Evolutionary conservation across 352 stramenopile genomes (phyloP).

Genomic region (Phytophthora ramorum): DNA sequence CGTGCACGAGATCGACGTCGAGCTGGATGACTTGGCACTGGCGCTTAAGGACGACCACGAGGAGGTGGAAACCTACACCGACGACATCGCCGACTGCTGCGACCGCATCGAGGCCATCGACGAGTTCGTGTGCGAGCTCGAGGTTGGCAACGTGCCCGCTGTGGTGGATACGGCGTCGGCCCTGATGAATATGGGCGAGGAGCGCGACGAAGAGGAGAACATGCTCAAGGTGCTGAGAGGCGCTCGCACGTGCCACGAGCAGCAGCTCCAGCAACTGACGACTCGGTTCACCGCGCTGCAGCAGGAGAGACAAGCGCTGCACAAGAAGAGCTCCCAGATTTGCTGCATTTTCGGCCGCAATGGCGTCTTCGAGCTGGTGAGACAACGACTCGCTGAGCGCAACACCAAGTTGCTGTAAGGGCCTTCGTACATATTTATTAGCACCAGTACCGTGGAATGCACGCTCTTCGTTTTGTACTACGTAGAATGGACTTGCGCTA

Average conservation of each 20-base stretch:
- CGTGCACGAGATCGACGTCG: slow-evolving; percentile 30
- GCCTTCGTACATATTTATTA: slow-evolving; percentile 30
- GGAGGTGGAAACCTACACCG: slow-evolving; percentile 44
- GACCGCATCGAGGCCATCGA: slow-evolving; percentile 48
- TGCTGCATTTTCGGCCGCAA: slow-evolving; percentile 39
- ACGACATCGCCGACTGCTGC: slow-evolving; percentile 48
- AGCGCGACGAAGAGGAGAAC: slow-evolving; percentile 42
- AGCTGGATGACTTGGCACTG: slow-evolving; percentile 33
- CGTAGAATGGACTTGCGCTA: too few species aligned
- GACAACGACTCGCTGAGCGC: slow-evolving; percentile 26
- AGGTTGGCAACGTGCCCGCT: slow-evolving; percentile 31
- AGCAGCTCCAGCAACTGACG: slow-evolving; percentile 26
- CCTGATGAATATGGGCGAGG: slow-evolving; percentile 40
- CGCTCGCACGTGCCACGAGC: slow-evolving; percentile 33
- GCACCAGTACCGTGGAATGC: slow-evolving; percentile 11
- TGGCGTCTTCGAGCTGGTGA: slow-evolving; percentile 37
- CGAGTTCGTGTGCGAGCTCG: slow-evolving; percentile 42
- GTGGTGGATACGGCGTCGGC: slow-evolving; percentile 32
- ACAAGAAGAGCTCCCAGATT: slow-evolving; percentile 43
- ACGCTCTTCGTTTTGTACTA: background rate
- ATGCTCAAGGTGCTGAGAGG: slow-evolving; percentile 37
- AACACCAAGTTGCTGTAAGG: slow-evolving; percentile 31
- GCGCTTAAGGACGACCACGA: slow-evolving; percentile 41
- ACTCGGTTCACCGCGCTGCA: slow-evolving; percentile 25
- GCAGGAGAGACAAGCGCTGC: slow-evolving; percentile 32